Evolutionary conservation across 108 stramenopile genomes (phyloP).

Genomic region (Asterionellopsis glacialis): DNA sequence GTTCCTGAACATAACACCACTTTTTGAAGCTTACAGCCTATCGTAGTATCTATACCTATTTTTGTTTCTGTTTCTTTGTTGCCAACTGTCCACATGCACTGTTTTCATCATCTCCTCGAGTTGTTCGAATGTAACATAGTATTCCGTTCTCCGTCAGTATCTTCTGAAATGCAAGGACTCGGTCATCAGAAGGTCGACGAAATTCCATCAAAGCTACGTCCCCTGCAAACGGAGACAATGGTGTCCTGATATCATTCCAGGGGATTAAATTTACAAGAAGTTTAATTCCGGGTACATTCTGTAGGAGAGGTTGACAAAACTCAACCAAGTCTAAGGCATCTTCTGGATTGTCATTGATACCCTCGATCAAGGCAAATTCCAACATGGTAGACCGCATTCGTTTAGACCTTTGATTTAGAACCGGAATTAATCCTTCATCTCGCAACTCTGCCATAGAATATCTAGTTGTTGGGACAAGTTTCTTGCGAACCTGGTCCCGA

Average conservation of each 20-base stretch:
- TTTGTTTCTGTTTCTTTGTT: slow-evolving; percentile 23
- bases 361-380: slow-evolving; percentile 71
- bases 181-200: slow-evolving; percentile 36
- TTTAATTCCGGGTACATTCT: slow-evolving; percentile 47
- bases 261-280: slow-evolving; percentile 78
- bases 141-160: slow-evolving; percentile 38
- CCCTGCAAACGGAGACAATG: slow-evolving; percentile 17
- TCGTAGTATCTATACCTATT: slow-evolving; percentile 19
- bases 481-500: slow-evolving; percentile 59
- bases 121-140: slow-evolving; percentile 52
- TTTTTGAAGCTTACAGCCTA: background rate
- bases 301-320: slow-evolving; percentile 55
- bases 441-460: slow-evolving; percentile 70
- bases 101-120: slow-evolving; percentile 82
- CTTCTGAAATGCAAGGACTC: slow-evolving; percentile 57
- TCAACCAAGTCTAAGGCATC: slow-evolving; percentile 72
- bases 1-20: background rate
- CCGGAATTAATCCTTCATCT: slow-evolving; percentile 42
- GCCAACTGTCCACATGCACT: slow-evolving; percentile 88
- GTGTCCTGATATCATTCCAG: slow-evolving; percentile 66
- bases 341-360: slow-evolving; percentile 73
- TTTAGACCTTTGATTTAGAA: slow-evolving; percentile 28
- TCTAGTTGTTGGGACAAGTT: slow-evolving; percentile 74
- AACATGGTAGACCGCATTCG: slow-evolving; percentile 61
- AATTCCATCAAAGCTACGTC: too few relatives aligned